Conservation (phyloP, 495 filamentous ascomycete genomes). For the Neurospora sp. region DNA sequence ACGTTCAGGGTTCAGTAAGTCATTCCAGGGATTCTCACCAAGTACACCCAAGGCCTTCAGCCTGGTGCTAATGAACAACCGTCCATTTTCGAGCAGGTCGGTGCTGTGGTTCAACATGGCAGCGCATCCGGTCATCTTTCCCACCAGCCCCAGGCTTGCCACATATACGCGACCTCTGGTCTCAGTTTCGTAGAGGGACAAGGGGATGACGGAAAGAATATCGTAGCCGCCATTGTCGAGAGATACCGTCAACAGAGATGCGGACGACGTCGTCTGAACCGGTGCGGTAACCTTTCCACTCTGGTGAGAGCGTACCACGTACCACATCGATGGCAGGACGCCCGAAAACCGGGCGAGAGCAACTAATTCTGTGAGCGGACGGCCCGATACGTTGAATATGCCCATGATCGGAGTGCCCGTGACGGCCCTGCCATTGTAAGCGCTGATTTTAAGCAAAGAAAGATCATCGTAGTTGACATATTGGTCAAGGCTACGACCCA, state of each 20-base stretch:
- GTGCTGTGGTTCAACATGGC: conserved; percentile 56
- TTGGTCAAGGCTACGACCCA: conserved; percentile 58
- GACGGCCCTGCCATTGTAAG: conserved; percentile 49
- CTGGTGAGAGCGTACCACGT: conserved; percentile 61
- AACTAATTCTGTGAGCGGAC: conserved; percentile 52
- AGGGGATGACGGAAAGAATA: conserved; percentile 65
- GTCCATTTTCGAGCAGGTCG: conserved; percentile 45
- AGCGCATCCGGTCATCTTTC: conserved; percentile 82
- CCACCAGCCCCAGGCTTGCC: conserved; percentile 70
- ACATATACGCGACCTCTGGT: conserved; percentile 30
- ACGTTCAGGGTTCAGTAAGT: neutral
- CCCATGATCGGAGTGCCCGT: conserved; percentile 71
- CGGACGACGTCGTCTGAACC: conserved; percentile 26
- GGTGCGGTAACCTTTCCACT: conserved; percentile 53
- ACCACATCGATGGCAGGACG: conserved; percentile 40
- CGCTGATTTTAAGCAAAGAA: conserved; percentile 65
- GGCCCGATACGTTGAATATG: conserved; percentile 65
- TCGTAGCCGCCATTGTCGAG: conserved; percentile 63
- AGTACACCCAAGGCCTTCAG: conserved; percentile 76
- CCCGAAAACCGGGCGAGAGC: conserved; percentile 64
- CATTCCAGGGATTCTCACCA: conserved; percentile 37
- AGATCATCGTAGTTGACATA: conserved; percentile 68
- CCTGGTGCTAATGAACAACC: conserved; percentile 49
- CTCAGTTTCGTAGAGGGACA: conserved; percentile 42
- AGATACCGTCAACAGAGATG: conserved; percentile 45